Conservation (phyloP, 2,329 filamentous ascomycete genomes). For the Pseudovirgaria hyperparasitica region DNA sequence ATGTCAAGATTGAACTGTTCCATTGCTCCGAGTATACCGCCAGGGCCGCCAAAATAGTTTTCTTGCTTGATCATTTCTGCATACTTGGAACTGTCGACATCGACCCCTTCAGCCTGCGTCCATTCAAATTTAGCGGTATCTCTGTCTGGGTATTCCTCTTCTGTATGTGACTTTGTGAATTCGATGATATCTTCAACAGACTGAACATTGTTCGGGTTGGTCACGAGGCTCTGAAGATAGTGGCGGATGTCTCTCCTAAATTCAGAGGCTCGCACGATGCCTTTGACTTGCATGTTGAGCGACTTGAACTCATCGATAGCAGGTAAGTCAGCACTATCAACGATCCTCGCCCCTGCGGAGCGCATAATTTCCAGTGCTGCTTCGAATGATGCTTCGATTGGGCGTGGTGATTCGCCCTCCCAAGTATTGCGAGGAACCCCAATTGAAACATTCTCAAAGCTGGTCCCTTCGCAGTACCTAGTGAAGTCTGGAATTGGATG, state of each 20-base stretch:
- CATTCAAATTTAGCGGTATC: constrained; percentile 43
- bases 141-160: constrained; percentile 49
- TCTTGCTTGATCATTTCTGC: constrained; percentile 38
- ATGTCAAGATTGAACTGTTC: constrained; percentile 42
- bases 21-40: constrained; percentile 45
- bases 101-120: constrained; percentile 37
- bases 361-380: constrained; percentile 39
- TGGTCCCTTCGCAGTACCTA: constrained; percentile 40
- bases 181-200: constrained; percentile 37
- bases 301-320: constrained; percentile 34
- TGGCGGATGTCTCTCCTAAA: constrained; percentile 43
- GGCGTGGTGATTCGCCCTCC: constrained; percentile 16
- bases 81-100: constrained; percentile 32
- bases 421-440: constrained; percentile 52
- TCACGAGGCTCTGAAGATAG: constrained; percentile 44
- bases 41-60: constrained; percentile 38
- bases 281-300: constrained; percentile 29
- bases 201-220: constrained; percentile 45
- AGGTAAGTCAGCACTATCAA: constrained; percentile 48
- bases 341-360: constrained; percentile 45
- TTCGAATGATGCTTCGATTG: constrained; percentile 42
- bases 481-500: constrained; percentile 45
- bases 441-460: constrained; percentile 45
- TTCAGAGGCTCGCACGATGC: constrained; percentile 42
- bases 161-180: constrained; percentile 41